Percentiles rank a stretch among this genome's conserved stretches.
phyloP scores from a whole-genome alignment of 2,329 filamentous ascomycete species.

The Fusarium sp. region DNA sequence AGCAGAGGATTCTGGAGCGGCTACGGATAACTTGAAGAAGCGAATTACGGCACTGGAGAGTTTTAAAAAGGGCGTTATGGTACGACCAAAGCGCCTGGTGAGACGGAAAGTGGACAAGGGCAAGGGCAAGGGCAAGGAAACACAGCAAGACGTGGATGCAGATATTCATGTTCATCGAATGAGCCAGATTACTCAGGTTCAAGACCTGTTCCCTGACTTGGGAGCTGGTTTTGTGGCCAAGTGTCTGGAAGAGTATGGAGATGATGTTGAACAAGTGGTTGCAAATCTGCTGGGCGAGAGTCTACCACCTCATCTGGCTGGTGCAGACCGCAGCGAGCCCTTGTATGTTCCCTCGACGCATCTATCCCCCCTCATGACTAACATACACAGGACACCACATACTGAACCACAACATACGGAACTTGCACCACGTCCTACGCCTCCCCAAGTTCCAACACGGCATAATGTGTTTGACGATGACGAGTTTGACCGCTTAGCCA shows the following conservation, averaged over 20 bases:
- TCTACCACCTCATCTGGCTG: slow-evolving; percentile 75
- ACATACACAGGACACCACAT: slow-evolving; percentile 45
- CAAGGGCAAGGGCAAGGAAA: slow-evolving; percentile 60
- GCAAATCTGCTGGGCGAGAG: slow-evolving; percentile 84
- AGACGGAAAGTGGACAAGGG: slow-evolving; percentile 74
- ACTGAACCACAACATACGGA: slow-evolving; percentile 45
- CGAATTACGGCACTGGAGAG: slow-evolving; percentile 70
- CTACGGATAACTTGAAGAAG: slow-evolving; percentile 67
- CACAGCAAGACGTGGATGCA: slow-evolving; percentile 51
- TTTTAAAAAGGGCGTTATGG: slow-evolving; percentile 68
- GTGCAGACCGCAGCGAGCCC: slow-evolving; percentile 72
- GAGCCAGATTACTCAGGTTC: slow-evolving; percentile 88
- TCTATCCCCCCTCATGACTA: slow-evolving; percentile 16
- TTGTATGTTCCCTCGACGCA: slow-evolving; percentile 58
- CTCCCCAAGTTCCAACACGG: slow-evolving; percentile 66
- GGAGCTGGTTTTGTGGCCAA: slow-evolving; percentile 84
- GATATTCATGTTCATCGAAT: slow-evolving; percentile 82
- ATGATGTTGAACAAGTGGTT: slow-evolving; percentile 83
- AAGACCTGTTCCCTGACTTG: slow-evolving; percentile 91
- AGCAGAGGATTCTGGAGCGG: slow-evolving; percentile 60
- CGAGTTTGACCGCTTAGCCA: slow-evolving; percentile 77
- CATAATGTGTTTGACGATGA: slow-evolving; percentile 85
- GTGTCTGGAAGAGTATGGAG: slow-evolving; percentile 81
- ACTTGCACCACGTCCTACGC: slow-evolving; percentile 71
- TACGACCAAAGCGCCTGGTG: slow-evolving; percentile 61